Evolutionary conservation across 257 asterid species (phyloP).

Genomic region (Solanum stenotomum): DNA sequence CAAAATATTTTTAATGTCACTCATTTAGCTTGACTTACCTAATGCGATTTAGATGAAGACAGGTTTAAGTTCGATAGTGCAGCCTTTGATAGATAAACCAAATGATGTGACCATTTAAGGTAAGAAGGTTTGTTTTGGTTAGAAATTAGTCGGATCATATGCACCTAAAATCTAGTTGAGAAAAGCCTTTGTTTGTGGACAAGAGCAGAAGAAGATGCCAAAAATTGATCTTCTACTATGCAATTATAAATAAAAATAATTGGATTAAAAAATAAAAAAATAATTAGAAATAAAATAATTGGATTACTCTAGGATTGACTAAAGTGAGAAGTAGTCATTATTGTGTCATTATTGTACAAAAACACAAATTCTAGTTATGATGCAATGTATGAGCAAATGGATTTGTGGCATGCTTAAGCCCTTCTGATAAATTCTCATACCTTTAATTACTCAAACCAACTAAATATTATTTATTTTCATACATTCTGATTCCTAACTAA

Average conservation of each 20-base stretch:
- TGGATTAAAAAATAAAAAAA: too few species aligned
- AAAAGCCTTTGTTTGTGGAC: neutral
- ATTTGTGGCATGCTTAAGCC: neutral
- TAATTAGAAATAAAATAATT: too few species aligned
- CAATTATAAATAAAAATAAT: neutral
- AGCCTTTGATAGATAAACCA: neutral
- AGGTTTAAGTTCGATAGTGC: neutral
- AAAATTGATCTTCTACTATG: neutral
- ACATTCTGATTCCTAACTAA: neutral
- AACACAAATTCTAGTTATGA: neutral
- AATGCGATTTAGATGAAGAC: too few species aligned
- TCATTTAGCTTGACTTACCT: too few species aligned
- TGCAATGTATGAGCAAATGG: neutral
- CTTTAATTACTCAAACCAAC: neutral
- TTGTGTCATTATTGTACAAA: neutral
- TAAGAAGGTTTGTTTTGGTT: neutral
- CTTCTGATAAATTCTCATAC: neutral
- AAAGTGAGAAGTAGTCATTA: neutral
- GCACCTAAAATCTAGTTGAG: neutral
- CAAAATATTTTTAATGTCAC: fast-evolving
- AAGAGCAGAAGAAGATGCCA: neutral
- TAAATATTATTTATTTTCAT: neutral
- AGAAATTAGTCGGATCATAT: neutral
- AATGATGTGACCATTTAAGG: neutral
- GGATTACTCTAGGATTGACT: neutral